These are phyloP conservation scores for Eremothecium sinecaudum DNA, from an alignment of 1,139 yeast genomes.

Conservation along the genomic window DNA sequence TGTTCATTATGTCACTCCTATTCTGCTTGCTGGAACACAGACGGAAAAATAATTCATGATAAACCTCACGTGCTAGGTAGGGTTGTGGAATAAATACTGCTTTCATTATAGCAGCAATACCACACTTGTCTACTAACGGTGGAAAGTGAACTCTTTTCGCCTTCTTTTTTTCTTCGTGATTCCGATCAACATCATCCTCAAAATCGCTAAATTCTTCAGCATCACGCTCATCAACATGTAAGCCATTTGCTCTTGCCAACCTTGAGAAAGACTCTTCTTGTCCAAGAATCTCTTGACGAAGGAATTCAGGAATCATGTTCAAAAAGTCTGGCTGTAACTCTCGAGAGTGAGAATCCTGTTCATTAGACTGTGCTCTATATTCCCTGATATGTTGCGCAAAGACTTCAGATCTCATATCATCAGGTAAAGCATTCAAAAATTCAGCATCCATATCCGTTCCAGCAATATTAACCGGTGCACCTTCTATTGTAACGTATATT, in stretches of 20 bases:
- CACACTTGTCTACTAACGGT: constrained; percentile 66
- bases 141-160: constrained; percentile 42
- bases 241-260: constrained; percentile 13
- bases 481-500: constrained; percentile 65
- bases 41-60: constrained; percentile 58
- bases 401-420: constrained; percentile 88
- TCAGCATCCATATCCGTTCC: constrained; percentile 91
- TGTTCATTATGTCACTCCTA: constrained; percentile 64
- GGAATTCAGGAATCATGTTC: constrained; percentile 67
- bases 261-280: constrained; percentile 51
- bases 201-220: constrained; percentile 19
- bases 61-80: constrained; percentile 51
- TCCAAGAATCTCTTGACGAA: constrained; percentile 63
- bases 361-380: constrained; percentile 39
- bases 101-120: constrained; percentile 65
- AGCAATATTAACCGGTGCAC: constrained; percentile 71
- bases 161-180: constrained; percentile 24
- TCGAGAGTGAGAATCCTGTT: constrained; percentile 39
- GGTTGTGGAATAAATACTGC: constrained; percentile 69
- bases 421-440: constrained; percentile 83
- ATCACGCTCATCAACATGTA: constrained; percentile 17
- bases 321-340: constrained; percentile 78
- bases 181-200: constrained; percentile 11
- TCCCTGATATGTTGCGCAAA: constrained; percentile 80
- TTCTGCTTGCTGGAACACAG: constrained; percentile 73